phyloP scores from a whole-genome alignment of 2,329 filamentous ascomycete genomes.

The Diaporthe longicolla region DNA sequence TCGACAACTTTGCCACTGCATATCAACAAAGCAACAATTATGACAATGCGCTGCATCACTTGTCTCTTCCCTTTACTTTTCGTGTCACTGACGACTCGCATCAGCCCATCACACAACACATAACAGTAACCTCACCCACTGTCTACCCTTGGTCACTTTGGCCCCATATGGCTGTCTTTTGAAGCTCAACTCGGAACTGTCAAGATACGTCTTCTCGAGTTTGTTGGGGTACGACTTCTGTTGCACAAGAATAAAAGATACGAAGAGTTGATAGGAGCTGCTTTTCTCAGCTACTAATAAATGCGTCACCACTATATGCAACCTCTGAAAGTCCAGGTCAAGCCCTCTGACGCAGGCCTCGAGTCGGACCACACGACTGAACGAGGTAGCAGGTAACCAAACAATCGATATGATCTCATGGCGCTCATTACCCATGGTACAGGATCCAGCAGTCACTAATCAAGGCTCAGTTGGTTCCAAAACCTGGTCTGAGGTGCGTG shows the following conservation, averaged over 20 bases:
- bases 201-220: too few species aligned
- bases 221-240: too few species aligned
- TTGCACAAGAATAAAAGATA: too few species aligned
- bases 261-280: neutral
- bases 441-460: neutral
- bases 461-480: neutral
- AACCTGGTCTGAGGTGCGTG: too few species aligned
- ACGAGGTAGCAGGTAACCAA: neutral
- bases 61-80: neutral
- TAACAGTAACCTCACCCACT: too few species aligned
- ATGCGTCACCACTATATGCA: neutral
- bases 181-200: too few species aligned
- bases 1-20: constrained; percentile 1
- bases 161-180: neutral
- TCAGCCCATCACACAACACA: neutral
- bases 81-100: neutral
- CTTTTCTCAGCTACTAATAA: neutral
- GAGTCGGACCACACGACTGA: neutral
- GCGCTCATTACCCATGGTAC: neutral
- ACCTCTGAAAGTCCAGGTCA: neutral
- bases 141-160: too few species aligned
- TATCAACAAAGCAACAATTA: neutral
- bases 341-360: too few species aligned
- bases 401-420: neutral
- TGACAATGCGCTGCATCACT: neutral